A percentile compares a stretch with the other conserved stretches of the same genome.
Evolutionary conservation across 2,329 filamentous ascomycete genomes (phyloP).

Genomic region (Domatiomyces catenatus): DNA sequence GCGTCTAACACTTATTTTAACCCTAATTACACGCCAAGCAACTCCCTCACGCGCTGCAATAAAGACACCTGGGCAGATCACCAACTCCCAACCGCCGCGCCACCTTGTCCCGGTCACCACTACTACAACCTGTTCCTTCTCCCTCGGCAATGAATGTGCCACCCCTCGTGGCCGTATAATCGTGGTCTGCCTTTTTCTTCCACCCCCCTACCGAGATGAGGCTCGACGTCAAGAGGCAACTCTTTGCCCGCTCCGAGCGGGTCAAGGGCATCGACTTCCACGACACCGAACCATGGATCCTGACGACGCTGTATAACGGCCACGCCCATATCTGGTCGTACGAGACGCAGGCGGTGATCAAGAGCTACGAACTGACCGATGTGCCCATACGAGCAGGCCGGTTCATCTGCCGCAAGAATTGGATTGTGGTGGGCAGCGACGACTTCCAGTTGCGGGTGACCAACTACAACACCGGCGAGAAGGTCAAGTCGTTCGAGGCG

Average conservation of each 20-base stretch:
- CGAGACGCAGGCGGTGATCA: slow-evolving; percentile 90
- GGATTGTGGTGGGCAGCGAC: slow-evolving; percentile 91
- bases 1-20: neutral
- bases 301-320: slow-evolving; percentile 92
- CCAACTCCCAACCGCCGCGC: neutral
- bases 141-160: neutral
- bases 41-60: neutral
- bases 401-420: slow-evolving; percentile 96
- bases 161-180: neutral
- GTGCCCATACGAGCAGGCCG: slow-evolving; percentile 92
- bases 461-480: slow-evolving; percentile 99
- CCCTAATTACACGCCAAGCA: neutral
- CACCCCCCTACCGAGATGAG: slow-evolving; percentile 7
- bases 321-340: slow-evolving; percentile 99
- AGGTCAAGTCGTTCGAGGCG: slow-evolving; percentile 31
- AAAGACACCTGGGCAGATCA: neutral
- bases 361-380: slow-evolving; percentile 97
- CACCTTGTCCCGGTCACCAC: neutral
- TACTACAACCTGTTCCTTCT: neutral
- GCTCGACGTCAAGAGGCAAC: slow-evolving; percentile 17
- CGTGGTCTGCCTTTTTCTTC: neutral
- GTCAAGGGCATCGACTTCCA: slow-evolving; percentile 98
- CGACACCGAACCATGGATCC: slow-evolving; percentile 77
- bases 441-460: slow-evolving; percentile 82
- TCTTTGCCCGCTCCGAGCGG: slow-evolving; percentile 52